These are phyloP conservation scores for Cyclotella baltica DNA, from an alignment of 108 stramenopile species.

Conservation along the genomic window DNA sequence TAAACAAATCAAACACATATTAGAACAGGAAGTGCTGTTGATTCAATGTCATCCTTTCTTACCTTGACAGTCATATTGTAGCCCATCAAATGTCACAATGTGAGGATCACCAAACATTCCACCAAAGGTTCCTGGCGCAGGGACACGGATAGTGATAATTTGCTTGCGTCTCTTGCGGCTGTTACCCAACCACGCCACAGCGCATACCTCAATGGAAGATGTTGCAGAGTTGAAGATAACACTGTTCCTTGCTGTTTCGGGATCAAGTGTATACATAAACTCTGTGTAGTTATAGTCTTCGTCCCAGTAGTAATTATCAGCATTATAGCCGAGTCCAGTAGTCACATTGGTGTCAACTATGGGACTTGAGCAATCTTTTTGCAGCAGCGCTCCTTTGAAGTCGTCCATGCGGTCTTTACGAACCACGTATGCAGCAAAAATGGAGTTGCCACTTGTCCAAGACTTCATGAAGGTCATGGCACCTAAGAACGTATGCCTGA, in stretches of 20 bases:
- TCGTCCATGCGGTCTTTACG: neutral
- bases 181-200: neutral
- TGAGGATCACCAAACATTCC: conserved; percentile 25
- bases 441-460: neutral
- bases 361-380: no score
- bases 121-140: neutral
- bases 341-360: no score
- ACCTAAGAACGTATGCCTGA: neutral
- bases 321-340: no score
- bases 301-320: no score
- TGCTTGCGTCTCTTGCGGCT: neutral
- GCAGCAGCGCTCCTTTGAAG: neutral
- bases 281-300: no score
- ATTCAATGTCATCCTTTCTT: no score
- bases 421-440: neutral
- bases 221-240: no score
- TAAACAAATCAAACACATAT: no score
- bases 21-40: no score
- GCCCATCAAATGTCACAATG: conserved; percentile 1
- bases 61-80: conserved; percentile 15
- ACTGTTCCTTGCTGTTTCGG: no score
- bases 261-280: no score
- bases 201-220: neutral
- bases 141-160: neutral
- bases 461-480: neutral